phyloP scores from a whole-genome alignment of 208 protist genomes.

The Trypanosoma brucei region DNA sequence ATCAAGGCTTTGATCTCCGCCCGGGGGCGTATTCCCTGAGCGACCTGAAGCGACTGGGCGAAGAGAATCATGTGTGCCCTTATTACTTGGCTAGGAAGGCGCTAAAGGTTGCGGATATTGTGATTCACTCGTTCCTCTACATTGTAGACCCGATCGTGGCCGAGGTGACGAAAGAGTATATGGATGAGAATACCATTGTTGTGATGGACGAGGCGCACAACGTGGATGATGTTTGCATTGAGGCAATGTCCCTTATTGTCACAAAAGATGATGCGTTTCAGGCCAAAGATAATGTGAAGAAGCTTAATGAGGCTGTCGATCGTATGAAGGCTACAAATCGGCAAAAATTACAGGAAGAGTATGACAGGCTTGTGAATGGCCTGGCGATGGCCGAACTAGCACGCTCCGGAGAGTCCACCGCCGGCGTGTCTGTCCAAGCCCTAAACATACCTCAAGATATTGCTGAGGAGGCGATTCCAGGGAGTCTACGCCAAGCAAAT shows the following conservation, averaged over 20 bases:
- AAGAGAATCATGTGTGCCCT: constrained; percentile 91
- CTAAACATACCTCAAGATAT: constrained; percentile 64
- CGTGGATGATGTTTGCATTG: constrained; percentile 99
- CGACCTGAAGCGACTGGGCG: constrained; percentile 92
- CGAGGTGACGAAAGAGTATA: constrained; percentile 86
- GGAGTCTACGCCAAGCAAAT: constrained; percentile 93
- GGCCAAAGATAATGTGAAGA: constrained; percentile 80
- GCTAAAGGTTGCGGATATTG: constrained; percentile 93
- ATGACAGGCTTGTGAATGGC: constrained; percentile 90
- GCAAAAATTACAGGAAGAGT: constrained; percentile 91
- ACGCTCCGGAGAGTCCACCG: constrained; percentile 22
- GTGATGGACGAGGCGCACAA: constrained; percentile 99
- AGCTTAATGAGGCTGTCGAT: constrained; percentile 65
- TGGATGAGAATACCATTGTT: constrained; percentile 95
- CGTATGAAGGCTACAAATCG: constrained; percentile 85
- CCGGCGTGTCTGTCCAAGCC: constrained; percentile 10
- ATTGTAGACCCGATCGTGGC: constrained; percentile 98
- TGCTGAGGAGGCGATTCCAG: constrained; percentile 93
- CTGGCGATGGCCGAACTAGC: constrained; percentile 79
- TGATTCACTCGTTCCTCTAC: constrained; percentile 99
- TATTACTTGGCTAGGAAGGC: constrained; percentile 90
- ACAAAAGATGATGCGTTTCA: constrained; percentile 85
- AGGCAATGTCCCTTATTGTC: constrained; percentile 96
- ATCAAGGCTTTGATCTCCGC: constrained; percentile 60
- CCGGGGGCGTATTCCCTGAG: constrained; percentile 96